Evolutionary conservation across 352 stramenopile species (phyloP).

Genomic region (Pseudoperonospora humuli): DNA sequence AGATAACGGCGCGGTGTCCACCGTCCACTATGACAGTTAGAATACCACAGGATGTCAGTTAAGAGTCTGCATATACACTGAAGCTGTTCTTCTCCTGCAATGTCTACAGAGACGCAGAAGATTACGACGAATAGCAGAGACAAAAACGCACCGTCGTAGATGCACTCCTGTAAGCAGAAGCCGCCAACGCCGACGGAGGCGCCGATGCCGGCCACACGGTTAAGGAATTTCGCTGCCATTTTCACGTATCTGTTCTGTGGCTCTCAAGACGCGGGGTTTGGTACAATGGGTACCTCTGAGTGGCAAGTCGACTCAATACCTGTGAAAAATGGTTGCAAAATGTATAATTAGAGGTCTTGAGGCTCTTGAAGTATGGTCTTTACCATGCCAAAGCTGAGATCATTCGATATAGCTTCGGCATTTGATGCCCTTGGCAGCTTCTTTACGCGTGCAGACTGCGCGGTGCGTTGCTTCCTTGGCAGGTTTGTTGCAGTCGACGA

Average conservation of each 20-base stretch:
- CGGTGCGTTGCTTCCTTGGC: no score
- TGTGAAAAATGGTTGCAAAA: constrained; percentile 2
- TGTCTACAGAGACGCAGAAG: not conserved
- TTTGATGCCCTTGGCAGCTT: no score
- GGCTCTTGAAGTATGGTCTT: constrained; percentile 1
- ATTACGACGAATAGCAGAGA: not conserved
- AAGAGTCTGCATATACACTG: not conserved
- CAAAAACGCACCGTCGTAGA: constrained; percentile 70
- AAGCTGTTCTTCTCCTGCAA: not conserved
- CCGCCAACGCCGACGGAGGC: constrained; percentile 53
- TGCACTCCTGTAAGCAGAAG: constrained; percentile 67
- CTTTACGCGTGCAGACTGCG: no score
- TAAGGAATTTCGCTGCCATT: constrained; percentile 71
- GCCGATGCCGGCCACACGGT: constrained; percentile 55
- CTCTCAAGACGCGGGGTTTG: constrained; percentile 13
- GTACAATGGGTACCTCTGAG: constrained; percentile 4
- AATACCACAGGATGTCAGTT: constrained; percentile 4
- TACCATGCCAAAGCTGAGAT: no score
- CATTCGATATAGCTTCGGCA: no score
- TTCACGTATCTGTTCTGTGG: constrained; percentile 23
- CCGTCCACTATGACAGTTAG: constrained; percentile 89
- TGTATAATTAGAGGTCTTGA: no score
- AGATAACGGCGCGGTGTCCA: constrained; percentile 98
- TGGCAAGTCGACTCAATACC: constrained; percentile 10
- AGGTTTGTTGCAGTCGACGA: no score